Conservation (phyloP, 192 early-diverging fungal genomes). For the Jimgerdemannia lactiflua region DNA sequence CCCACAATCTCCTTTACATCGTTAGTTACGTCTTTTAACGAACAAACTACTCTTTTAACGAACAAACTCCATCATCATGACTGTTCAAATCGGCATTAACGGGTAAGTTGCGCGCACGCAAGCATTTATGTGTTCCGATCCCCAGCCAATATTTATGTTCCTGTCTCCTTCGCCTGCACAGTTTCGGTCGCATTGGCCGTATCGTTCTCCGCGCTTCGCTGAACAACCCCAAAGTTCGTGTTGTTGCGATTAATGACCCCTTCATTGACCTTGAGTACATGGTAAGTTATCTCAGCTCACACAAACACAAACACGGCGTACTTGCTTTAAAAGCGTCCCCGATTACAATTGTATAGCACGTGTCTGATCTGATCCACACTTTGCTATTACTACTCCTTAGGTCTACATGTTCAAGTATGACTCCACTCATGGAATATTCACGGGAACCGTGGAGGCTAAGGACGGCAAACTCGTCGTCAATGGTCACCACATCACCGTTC, state of each 20-base stretch:
- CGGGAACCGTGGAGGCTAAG: slow-evolving; percentile 76
- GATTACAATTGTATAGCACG: too few species aligned
- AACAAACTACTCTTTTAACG: neutral
- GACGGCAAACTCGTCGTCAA: slow-evolving; percentile 90
- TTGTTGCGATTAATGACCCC: slow-evolving; percentile 95
- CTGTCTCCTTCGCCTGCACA: slow-evolving; percentile 4
- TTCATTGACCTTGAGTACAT: slow-evolving; percentile 97
- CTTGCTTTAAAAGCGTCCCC: too few species aligned
- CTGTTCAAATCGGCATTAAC: slow-evolving; percentile 59
- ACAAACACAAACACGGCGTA: neutral
- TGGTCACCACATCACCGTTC: slow-evolving; percentile 75
- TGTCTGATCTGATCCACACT: slow-evolving; percentile 7
- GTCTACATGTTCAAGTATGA: slow-evolving; percentile 98
- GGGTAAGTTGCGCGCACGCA: slow-evolving; percentile 28
- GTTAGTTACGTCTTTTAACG: neutral
- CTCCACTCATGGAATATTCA: slow-evolving; percentile 96
- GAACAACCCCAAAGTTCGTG: slow-evolving; percentile 65
- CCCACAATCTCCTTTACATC: neutral
- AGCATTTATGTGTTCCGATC: neutral
- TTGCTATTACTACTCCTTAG: slow-evolving; percentile 19
- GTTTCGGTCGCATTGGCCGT: slow-evolving; percentile 98
- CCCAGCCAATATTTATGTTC: neutral
- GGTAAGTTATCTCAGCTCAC: slow-evolving; percentile 39
- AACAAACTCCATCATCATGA: slow-evolving; percentile 9
- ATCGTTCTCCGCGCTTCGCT: slow-evolving; percentile 91